Base-by-base conservation (phyloP, 2,329 filamentous ascomycete genomes). In the Penicillium polonicum region DNA sequence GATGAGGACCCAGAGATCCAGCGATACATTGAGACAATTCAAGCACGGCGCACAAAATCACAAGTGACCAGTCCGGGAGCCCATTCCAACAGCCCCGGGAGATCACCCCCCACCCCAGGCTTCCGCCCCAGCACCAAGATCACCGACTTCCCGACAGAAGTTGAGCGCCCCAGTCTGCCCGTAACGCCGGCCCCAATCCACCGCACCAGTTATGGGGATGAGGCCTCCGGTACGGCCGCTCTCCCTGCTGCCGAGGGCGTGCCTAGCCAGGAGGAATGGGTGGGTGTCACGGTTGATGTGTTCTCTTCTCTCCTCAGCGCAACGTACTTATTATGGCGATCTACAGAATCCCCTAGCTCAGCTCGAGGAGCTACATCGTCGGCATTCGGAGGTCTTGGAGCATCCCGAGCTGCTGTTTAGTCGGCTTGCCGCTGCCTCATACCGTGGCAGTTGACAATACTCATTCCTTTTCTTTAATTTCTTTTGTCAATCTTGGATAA, bases 1-100 rank as follows among this genome's bases (percentile, higher is more conserved):
- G 94, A 99, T 68, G 90, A 91, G 52, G 84, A 95, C 52, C 90
- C 90, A 13, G 89, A 91, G 64, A 99, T 99, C 67, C 87, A 91
- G 68, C 84, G 85, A 62, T 99, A 97, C 71, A 90, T 97, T 54
- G 89, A 90, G 62, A 83, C 85, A 52, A 79, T 96, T 55, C 86
- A 89, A 66, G 86, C 87, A 72, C 87, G 72, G 82, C 85, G 69
- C 82, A 81, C 56, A 81, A 79, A 59, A 80, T 73, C 52, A 80
- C 78, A 61, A n/a, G 56, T 75, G 43, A 63, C 67, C 2, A 64
- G 66, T 3, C 53, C 60, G 12, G 60, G 62, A 33, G 35, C 42
- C 27, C 48, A 43, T 31, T 33, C 36, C 25, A n/a, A 56, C 25
- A 65, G 55, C 45, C 58, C 54, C 27, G 58, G 38, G 17, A 51